Conservation (phyloP, 352 stramenopile genomes). For the Globisporangium paddicum region DNA sequence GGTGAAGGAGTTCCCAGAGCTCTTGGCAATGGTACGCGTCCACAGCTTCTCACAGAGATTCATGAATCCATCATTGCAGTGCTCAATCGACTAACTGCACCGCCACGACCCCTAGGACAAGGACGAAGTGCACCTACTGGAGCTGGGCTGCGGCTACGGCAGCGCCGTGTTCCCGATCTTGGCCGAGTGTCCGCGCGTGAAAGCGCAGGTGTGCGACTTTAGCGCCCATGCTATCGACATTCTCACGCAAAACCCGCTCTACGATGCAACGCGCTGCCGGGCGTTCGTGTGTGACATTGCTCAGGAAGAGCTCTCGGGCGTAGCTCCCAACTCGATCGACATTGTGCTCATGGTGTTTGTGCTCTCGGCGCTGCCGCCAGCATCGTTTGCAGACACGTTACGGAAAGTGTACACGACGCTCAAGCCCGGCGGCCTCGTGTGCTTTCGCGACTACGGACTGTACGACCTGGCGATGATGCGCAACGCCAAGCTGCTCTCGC, state of each 20-base stretch:
- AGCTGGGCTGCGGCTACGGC: constrained; percentile 85
- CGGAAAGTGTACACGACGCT: constrained; percentile 18
- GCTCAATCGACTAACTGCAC: not conserved
- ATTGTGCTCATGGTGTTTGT: constrained; percentile 83
- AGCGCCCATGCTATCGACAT: constrained; percentile 76
- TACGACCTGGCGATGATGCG: constrained; percentile 86
- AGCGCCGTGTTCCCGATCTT: constrained; percentile 87
- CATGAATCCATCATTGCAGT: not conserved
- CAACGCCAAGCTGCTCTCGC: constrained; percentile 57
- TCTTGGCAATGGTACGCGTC: constrained; percentile 25
- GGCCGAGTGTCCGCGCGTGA: constrained; percentile 49
- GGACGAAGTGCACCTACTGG: constrained; percentile 46
- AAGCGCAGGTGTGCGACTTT: constrained; percentile 78
- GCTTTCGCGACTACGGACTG: constrained; percentile 84
- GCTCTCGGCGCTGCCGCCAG: constrained; percentile 58
- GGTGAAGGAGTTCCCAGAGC: constrained; percentile 74
- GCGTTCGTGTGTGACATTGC: constrained; percentile 76
- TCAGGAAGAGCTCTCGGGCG: constrained; percentile 36
- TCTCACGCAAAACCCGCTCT: constrained; percentile 44
- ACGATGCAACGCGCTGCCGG: constrained; percentile 42
- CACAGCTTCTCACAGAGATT: no score
- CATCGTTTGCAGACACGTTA: constrained; percentile 44
- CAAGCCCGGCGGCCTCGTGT: constrained; percentile 64
- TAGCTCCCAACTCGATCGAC: constrained; percentile 58
- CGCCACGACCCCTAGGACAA: constrained; percentile 16